Base-by-base conservation (phyloP, 495 filamentous ascomycete genomes). In the Bacidia rubella region DNA sequence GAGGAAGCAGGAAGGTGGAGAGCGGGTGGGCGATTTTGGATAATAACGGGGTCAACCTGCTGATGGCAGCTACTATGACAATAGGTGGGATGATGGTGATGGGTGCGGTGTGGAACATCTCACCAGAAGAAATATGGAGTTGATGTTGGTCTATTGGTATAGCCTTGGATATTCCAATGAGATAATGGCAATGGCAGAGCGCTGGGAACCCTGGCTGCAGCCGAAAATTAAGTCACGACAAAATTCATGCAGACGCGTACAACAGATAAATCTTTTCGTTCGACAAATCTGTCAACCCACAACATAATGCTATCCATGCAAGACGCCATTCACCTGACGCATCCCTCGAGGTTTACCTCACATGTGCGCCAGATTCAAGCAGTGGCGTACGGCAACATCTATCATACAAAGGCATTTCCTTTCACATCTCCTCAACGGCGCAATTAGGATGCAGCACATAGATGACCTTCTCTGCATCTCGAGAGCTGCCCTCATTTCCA, bases 371-470 rank as follows among this genome's bases (percentile, higher is more conserved):
- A 15, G 7, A 35, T 35, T 15, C 15, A 35, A 7, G 29, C 29
- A 35, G 5, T 35, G 15, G 5, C 29, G 29, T 5, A 5, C 7
- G 5, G 29, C 7, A 5, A 35, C 29, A 35, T 17, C 17, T 19
- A 5, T 45, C 42, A 7, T 45, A 5, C n/a, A 5, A 17, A n/a
- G 3, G 7, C 7, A 35, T 21, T 9, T 26, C 17, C 5, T 5
- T n/a, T 55, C 42, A 62, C 54, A 77, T 68, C 60, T 85, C 82
- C 61, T 95, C 88, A 21, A 90, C 74, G 1, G 86, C 85, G 60
- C 87, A 92, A 65, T 97, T 96, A 19, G 92, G 92, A 74, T 98
- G 92, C 62, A 98, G 57, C 12, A 96, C 86, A 67, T 96, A 98
- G 25, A 94, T 77, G 4, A 81, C 72, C 66, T 74, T 78, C 38